phyloP scores from a whole-genome alignment of 164 flowering plant genomes.

The Amborella trichopoda region DNA sequence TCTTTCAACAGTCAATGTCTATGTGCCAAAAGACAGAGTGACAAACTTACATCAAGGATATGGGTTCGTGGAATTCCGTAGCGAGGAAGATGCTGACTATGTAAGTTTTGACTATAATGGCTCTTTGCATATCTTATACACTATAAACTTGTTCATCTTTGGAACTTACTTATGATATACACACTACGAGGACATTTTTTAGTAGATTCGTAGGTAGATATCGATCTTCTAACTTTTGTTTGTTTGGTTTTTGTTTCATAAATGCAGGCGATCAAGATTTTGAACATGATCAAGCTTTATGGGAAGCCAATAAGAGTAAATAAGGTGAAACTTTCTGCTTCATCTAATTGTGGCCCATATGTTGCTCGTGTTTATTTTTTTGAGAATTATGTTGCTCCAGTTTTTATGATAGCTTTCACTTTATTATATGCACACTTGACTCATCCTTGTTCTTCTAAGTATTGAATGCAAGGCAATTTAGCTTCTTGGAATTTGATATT shows the following conservation, averaged over 20 bases:
- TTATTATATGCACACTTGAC: too few relatives aligned
- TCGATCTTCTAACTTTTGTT: background rate
- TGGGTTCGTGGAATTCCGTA: conserved; percentile 94
- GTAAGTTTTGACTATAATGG: conserved; percentile 25
- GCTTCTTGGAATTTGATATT: too few relatives aligned
- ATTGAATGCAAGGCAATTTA: too few relatives aligned
- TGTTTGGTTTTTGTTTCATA: background rate
- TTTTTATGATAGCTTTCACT: too few relatives aligned
- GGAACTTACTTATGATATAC: background rate
- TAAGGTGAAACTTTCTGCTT: conserved; percentile 38
- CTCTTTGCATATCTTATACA: background rate
- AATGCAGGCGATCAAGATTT: conserved; percentile 88
- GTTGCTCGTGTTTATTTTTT: background rate
- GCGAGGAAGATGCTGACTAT: conserved; percentile 99
- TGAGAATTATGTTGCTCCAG: too few relatives aligned
- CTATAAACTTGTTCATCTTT: background rate
- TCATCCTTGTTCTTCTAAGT: too few relatives aligned
- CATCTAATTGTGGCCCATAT: background rate
- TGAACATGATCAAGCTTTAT: conserved; percentile 94
- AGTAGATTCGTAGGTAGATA: background rate
- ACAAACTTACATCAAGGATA: conserved; percentile 95
- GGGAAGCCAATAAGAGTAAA: conserved; percentile 98
- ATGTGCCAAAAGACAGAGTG: conserved; percentile 97
- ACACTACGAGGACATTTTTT: background rate
- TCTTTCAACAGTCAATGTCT: conserved; percentile 70